A percentile compares a stretch with the other conserved stretches of the same genome.
Conservation (phyloP, 192 early-diverging fungal genomes). For the Dimargaris verticillata region DNA sequence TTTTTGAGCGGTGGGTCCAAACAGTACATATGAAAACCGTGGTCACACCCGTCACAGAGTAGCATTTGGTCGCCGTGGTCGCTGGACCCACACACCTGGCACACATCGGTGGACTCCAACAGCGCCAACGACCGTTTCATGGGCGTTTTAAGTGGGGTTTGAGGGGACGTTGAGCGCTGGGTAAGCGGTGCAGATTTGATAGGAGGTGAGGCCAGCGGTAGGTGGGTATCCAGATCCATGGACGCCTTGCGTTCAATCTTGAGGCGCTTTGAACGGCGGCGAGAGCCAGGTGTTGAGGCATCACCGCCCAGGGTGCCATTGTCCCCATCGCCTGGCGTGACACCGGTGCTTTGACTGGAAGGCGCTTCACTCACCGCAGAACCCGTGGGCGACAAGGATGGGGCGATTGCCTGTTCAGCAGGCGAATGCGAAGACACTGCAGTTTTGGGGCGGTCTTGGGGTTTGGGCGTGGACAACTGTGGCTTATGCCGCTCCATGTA, state of each 20-base stretch:
- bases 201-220: not conserved
- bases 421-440: conserved; percentile 1
- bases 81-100: conserved; percentile 24
- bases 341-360: conserved; percentile 1
- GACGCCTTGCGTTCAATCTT: not conserved
- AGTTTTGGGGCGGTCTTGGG: not conserved
- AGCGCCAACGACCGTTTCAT: not conserved
- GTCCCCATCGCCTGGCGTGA: not conserved
- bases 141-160: not conserved
- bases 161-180: not conserved
- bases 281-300: conserved; percentile 7
- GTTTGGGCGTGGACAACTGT: not conserved
- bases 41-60: conserved; percentile 77
- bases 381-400: not conserved
- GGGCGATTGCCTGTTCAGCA: not conserved
- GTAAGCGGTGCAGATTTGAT: too few relatives aligned
- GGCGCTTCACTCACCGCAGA: not conserved
- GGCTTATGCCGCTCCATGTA: conserved; percentile 30
- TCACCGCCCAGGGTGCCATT: not conserved
- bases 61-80: conserved; percentile 47
- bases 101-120: conserved; percentile 12
- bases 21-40: conserved; percentile 70
- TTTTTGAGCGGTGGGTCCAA: conserved; percentile 42
- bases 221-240: not conserved
- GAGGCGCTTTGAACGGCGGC: conserved; percentile 22